Base-by-base conservation (phyloP, 2,329 filamentous ascomycete genomes). In the Aureobasidium sp. region DNA sequence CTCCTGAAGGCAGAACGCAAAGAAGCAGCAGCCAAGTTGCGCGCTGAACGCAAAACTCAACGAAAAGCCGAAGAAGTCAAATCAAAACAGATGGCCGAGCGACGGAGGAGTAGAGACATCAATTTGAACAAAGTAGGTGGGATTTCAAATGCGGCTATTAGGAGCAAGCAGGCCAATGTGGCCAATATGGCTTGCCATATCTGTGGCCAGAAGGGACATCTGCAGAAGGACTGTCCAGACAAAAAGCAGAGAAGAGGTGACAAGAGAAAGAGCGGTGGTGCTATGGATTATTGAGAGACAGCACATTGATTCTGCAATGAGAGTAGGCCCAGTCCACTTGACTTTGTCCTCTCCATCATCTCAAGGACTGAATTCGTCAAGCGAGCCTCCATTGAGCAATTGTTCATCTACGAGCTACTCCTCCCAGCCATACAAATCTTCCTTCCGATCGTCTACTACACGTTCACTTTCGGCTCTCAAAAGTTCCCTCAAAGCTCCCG, bases 71-170 rank as follows among this genome's bases (percentile, higher is more conserved):
- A 81, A 63, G 76, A 77, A 55, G 74, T 74, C 29, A 80, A 79
- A 65, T 73, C 76, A 13, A 74, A 76, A 65, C 77, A 83, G 65
- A 72, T 86, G 21, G 81, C 83, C 8, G 82, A 84, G 45, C 80
- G 82, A 69, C 77, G 85, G 48, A 81, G 83, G 67, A 85, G 85
- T 71, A 87, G 86, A 71, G 83, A 87, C 61, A 79, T 89, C 57
- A 86, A 86, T 64, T 74, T 90, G 61, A 87, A 87, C 68, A 79
- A 79, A 29, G 70, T 86, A 5, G 47, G 69, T 1, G 52, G 69
- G 1, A 83, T 90, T 50, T 89, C 86, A 63, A 77, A 78, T 42
- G 72, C 73, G 44, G 70, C 72, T 65, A 71, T 69, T 63, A 66
- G 63, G 71, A 66, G 73, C 72, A 66, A 66, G 73, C 64, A 53